Evolutionary conservation across 1,284 basidiomycete genomes (phyloP), one percentile per base, ranked within the genome.

Genomic region (Moesziomyces aphidis): DNA sequence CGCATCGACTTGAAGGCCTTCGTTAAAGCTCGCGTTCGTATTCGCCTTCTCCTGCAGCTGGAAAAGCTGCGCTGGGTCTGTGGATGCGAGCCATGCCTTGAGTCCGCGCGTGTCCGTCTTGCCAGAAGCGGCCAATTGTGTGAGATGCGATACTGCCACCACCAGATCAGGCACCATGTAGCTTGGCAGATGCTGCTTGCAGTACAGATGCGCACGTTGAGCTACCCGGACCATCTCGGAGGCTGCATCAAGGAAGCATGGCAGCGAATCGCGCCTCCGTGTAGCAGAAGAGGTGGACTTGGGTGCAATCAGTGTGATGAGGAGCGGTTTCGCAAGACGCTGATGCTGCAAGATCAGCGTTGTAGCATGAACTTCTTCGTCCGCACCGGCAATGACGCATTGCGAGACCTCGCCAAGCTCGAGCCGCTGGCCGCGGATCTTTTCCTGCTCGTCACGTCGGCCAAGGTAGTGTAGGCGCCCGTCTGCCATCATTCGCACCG

Each of bases 391-490:
- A 22, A 61, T 50, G 5, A 47, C 60, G 44, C 60, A 55, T 17
- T 55, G 53, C 19, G 88, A 88, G 24, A 89, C 86, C 7, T 88
- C 88, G 73, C 88, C 88, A 1, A 86, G 86, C 73, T 89, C 89
- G 28, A 89, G 88, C 13, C 89, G 86, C 31, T 89, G 88, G 26
- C 89, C 88, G 44, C 87, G 86, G 42, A 89, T 81, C 80, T 89
- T 89, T 77, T 89, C 87, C 69, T 89, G 89, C 19, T 87, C 87
- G 68, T 89, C 89, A 47, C 88, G 88, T 23, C 89, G 86, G n/a
- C 89, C 89, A 28, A 88, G 81, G 55, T 89, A 89, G 70, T 89
- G 87, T 23, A 89, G 75, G 6, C 87, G 87, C n/a, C 83, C 85
- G 65, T 89, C 88, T 1, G 88, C 87, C 84, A 88, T 87, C 87